These are phyloP conservation scores for Fusarium vanettenii DNA, from an alignment of 2,329 filamentous ascomycete species.

Conservation along the genomic window DNA sequence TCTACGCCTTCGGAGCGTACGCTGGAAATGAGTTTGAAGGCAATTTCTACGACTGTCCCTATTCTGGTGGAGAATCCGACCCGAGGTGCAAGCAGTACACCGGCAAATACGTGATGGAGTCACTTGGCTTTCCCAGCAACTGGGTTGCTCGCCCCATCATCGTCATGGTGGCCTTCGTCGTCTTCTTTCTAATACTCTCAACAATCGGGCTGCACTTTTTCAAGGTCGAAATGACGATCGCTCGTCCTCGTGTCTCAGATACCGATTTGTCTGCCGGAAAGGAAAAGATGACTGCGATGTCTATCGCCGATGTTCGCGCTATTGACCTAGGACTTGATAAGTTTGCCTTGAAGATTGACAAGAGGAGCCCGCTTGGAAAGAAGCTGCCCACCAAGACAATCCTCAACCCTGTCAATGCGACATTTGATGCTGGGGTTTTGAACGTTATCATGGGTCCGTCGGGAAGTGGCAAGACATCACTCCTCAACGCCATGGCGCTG, in stretches of 20 bases:
- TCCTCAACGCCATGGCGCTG: slow-evolving; percentile 78
- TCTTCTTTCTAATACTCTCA: slow-evolving; percentile 72
- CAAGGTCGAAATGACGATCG: slow-evolving; percentile 76
- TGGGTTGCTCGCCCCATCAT: slow-evolving; percentile 78
- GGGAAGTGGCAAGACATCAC: slow-evolving; percentile 80
- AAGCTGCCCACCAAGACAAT: slow-evolving; percentile 68
- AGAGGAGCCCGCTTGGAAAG: slow-evolving; percentile 64
- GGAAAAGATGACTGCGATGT: slow-evolving; percentile 71
- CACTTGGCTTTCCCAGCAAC: slow-evolving; percentile 73
- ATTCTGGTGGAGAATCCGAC: slow-evolving; percentile 69
- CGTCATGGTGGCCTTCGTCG: slow-evolving; percentile 68
- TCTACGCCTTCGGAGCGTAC: slow-evolving; percentile 78
- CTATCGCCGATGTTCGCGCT: slow-evolving; percentile 64
- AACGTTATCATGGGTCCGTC: slow-evolving; percentile 87
- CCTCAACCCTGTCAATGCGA: slow-evolving; percentile 73
- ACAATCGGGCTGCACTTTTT: slow-evolving; percentile 72
- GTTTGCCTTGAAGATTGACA: slow-evolving; percentile 74
- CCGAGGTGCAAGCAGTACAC: slow-evolving; percentile 76
- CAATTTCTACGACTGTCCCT: slow-evolving; percentile 79
- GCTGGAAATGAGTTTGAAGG: slow-evolving; percentile 78
- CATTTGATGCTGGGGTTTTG: slow-evolving; percentile 74
- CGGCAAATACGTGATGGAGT: slow-evolving; percentile 75
- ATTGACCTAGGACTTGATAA: slow-evolving; percentile 74
- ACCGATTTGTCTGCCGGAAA: slow-evolving; percentile 76
- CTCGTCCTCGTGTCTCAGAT: slow-evolving; percentile 68